Percentiles rank a stretch among this genome's conserved stretches.
Conservation (phyloP, 257 asterid genomes). For the Forsythia viridissima region DNA sequence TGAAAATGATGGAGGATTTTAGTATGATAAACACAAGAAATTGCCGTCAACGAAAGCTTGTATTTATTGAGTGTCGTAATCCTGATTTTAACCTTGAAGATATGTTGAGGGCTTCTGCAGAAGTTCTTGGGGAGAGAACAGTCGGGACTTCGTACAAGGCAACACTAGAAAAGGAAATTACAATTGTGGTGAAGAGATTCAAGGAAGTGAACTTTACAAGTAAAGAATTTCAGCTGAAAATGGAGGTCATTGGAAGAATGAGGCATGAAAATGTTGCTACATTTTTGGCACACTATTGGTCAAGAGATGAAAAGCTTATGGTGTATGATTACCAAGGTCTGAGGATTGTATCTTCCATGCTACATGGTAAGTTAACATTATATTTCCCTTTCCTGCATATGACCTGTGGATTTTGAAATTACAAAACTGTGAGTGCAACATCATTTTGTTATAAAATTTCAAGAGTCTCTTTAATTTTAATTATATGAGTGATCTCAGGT, state of each 20-base stretch:
- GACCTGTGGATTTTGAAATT: not conserved
- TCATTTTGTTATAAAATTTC: no score
- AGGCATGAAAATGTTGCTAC: slow-evolving; percentile 27
- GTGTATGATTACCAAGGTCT: slow-evolving; percentile 25
- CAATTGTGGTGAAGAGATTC: slow-evolving; percentile 27
- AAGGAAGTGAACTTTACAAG: slow-evolving; percentile 22
- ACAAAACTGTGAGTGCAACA: not conserved
- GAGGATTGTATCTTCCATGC: slow-evolving; percentile 23
- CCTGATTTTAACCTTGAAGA: slow-evolving; percentile 33
- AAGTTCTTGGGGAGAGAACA: slow-evolving; percentile 30
- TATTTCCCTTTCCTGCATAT: not conserved
- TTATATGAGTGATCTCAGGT: no score
- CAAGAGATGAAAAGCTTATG: no score
- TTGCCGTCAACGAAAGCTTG: slow-evolving; percentile 5
- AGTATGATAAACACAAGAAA: not conserved
- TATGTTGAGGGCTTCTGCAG: slow-evolving; percentile 31
- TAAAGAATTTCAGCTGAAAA: slow-evolving; percentile 31
- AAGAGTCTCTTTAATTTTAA: no score
- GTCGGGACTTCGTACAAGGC: slow-evolving; percentile 29
- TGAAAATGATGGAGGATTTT: not conserved
- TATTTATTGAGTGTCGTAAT: slow-evolving; percentile 24
- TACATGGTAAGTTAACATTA: slow-evolving; percentile 26
- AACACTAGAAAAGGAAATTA: slow-evolving; percentile 22
- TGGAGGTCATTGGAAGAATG: slow-evolving; percentile 28
- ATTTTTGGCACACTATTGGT: slow-evolving; percentile 23